These are phyloP conservation scores for Cyclotella atomus DNA, from an alignment of 108 stramenopile species.

Conservation along the genomic window DNA sequence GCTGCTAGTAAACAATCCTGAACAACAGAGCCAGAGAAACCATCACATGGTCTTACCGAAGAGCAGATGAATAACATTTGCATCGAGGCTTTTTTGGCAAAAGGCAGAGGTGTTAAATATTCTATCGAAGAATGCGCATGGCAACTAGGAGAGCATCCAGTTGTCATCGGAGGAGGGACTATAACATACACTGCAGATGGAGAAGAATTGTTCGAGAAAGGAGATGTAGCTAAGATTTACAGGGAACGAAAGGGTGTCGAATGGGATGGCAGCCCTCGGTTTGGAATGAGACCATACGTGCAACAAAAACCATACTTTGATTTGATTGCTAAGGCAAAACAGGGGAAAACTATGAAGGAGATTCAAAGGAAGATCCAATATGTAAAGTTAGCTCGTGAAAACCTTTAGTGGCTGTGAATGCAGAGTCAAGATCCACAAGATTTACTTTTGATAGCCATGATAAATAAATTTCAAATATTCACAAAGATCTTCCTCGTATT, in stretches of 20 bases:
- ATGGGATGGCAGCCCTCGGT: slow-evolving; percentile 39
- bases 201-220: slow-evolving; percentile 28
- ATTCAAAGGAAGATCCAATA: no score
- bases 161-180: slow-evolving; percentile 28
- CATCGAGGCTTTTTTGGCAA: slow-evolving; percentile 32
- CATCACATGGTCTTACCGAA: slow-evolving; percentile 24
- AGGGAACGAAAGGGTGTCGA: slow-evolving; percentile 13
- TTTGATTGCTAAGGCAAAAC: slow-evolving; percentile 24
- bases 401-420: no score
- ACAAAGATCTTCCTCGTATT: no score
- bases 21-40: background rate
- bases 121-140: slow-evolving; percentile 38
- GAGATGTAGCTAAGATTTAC: slow-evolving; percentile 36
- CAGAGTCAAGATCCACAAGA: no score
- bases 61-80: slow-evolving; percentile 22
- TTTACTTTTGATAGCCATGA: no score
- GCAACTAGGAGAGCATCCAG: slow-evolving; percentile 38
- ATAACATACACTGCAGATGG: background rate
- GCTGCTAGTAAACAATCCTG: background rate
- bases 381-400: no score
- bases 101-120: slow-evolving; percentile 14
- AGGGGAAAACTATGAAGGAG: slow-evolving; percentile 8
- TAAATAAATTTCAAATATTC: no score
- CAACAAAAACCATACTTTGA: slow-evolving; percentile 19
- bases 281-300: slow-evolving; percentile 29